Conservation (phyloP, 1,139 yeast species). For the Sporopachydermia cereana region DNA sequence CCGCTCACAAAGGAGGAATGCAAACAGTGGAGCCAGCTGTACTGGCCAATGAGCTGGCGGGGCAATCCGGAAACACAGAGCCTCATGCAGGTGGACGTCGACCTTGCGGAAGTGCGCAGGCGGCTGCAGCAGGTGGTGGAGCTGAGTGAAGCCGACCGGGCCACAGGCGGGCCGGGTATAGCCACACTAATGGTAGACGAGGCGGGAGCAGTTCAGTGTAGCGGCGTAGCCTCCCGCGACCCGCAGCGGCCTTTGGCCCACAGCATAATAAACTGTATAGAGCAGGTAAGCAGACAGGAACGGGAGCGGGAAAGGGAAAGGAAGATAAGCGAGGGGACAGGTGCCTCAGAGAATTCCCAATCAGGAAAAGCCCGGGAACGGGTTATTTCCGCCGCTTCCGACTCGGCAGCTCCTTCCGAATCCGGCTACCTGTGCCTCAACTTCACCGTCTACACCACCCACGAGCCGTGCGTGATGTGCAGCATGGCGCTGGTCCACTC, state of each 20-base stretch:
- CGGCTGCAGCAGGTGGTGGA: slow-evolving; percentile 28
- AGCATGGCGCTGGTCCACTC: slow-evolving; percentile 94
- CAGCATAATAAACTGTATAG: slow-evolving; percentile 63
- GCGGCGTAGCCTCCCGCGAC: slow-evolving; percentile 29
- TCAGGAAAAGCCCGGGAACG: slow-evolving; percentile 4
- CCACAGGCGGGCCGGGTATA: slow-evolving; percentile 15
- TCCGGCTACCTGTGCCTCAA: slow-evolving; percentile 58
- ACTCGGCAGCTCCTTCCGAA: not conserved
- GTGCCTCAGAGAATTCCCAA: slow-evolving; percentile 6
- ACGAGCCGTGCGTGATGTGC: slow-evolving; percentile 97
- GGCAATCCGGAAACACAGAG: slow-evolving; percentile 81
- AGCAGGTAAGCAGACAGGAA: slow-evolving; percentile 43
- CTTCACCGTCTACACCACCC: slow-evolving; percentile 74
- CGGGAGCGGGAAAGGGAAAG: slow-evolving; percentile 28
- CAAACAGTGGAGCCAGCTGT: slow-evolving; percentile 45
- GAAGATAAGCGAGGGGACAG: slow-evolving; percentile 7
- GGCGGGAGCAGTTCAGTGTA: slow-evolving; percentile 26
- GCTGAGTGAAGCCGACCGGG: slow-evolving; percentile 17
- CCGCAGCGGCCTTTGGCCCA: slow-evolving; percentile 47
- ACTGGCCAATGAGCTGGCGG: slow-evolving; percentile 92
- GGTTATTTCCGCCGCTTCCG: not conserved
- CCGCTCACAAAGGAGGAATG: slow-evolving; percentile 59
- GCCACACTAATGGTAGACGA: slow-evolving; percentile 38
- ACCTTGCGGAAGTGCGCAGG: slow-evolving; percentile 31
- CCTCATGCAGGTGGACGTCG: slow-evolving; percentile 39